Evolutionary conservation across 495 filamentous ascomycete genomes (phyloP).

Genomic region (Jackrogersella minutella): DNA sequence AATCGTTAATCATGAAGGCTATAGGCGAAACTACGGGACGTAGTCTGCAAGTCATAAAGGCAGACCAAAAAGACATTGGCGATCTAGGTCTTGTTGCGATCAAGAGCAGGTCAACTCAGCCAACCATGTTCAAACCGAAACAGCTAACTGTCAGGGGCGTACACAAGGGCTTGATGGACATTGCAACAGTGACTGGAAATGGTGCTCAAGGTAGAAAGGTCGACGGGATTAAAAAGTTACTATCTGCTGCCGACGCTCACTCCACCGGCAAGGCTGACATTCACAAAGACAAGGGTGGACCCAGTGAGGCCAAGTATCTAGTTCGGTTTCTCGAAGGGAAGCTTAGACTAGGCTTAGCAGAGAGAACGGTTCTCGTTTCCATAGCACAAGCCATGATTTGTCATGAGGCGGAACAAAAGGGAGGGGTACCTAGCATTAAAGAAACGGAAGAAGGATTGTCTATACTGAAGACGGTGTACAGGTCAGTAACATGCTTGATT

Average conservation of each 20-base stretch:
- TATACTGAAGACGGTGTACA: conserved; percentile 89
- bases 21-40: conserved; percentile 94
- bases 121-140: conserved; percentile 97
- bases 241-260: conserved; percentile 82
- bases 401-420: conserved; percentile 75
- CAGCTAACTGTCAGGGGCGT: conserved; percentile 86
- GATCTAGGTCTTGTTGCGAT: conserved; percentile 94
- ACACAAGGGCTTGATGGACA: conserved; percentile 84
- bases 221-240: conserved; percentile 90
- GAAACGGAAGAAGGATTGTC: conserved; percentile 84
- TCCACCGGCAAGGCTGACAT: conserved; percentile 83
- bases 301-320: conserved; percentile 93
- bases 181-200: conserved; percentile 86
- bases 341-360: conserved; percentile 86
- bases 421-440: conserved; percentile 71
- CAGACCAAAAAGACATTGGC: conserved; percentile 94
- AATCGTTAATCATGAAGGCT: conserved; percentile 97
- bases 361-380: conserved; percentile 88
- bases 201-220: conserved; percentile 91
- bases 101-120: conserved; percentile 91
- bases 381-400: conserved; percentile 86
- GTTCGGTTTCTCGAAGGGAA: conserved; percentile 95
- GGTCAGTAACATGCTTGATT: conserved; percentile 53
- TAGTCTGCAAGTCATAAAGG: conserved; percentile 84
- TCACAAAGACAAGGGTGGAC: conserved; percentile 88